phyloP scores from a whole-genome alignment of 495 filamentous ascomycete genomes.

The Bathelium albidoporum region DNA sequence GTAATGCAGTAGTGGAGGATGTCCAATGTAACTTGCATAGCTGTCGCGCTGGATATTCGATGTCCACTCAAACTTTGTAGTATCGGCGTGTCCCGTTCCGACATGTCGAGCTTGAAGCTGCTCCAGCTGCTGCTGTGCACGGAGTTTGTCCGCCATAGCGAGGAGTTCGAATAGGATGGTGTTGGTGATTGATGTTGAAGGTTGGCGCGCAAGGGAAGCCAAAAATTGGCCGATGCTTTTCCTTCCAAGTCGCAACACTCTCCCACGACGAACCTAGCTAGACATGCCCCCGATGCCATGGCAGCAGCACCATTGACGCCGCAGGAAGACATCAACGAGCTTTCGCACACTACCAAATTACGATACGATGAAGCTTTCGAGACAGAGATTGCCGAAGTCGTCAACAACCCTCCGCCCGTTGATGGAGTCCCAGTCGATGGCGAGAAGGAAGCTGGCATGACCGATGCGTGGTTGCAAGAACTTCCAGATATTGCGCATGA shows the following conservation, averaged over 20 bases:
- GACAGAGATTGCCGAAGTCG: not conserved
- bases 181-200: not conserved
- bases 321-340: not conserved
- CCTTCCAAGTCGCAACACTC: no score
- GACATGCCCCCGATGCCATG: not conserved
- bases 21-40: slow-evolving; percentile 66
- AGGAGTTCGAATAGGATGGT: not conserved
- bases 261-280: no score
- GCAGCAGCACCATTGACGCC: not conserved
- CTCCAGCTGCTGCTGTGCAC: slow-evolving; percentile 94
- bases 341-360: not conserved
- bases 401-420: not conserved
- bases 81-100: slow-evolving; percentile 96
- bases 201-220: not conserved
- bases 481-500: slow-evolving; percentile 18
- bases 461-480: not conserved
- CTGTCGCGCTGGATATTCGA: slow-evolving; percentile 50
- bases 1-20: slow-evolving; percentile 80
- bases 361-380: slow-evolving; percentile 3
- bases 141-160: slow-evolving; percentile 81
- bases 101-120: slow-evolving; percentile 87
- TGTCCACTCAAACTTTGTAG: slow-evolving; percentile 91
- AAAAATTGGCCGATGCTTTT: not conserved
- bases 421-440: not conserved
- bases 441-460: not conserved